phyloP scores from a whole-genome alignment of 345 rosid genomes.

The Firmiana major region DNA sequence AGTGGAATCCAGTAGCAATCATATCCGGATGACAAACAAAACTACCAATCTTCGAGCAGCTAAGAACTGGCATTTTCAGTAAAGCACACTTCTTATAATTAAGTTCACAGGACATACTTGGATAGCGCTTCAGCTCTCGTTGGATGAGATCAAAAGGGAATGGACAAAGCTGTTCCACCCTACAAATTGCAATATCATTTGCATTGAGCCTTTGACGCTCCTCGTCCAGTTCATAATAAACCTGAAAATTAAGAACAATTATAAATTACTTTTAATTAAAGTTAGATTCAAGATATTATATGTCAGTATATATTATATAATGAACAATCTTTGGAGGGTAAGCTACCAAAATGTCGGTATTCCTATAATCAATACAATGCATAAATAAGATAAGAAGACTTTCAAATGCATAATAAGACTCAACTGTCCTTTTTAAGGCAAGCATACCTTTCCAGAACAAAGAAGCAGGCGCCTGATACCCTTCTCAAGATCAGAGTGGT shows the following conservation, averaged over 20 bases:
- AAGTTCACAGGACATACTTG: slow-evolving; percentile 37
- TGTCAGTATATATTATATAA: neutral
- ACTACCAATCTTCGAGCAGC: neutral
- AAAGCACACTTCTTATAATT: neutral
- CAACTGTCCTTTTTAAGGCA: too few relatives aligned
- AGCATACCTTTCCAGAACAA: slow-evolving; percentile 87
- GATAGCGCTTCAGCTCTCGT: slow-evolving; percentile 69
- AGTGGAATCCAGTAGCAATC: neutral
- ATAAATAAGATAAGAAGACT: neutral
- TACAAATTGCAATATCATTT: slow-evolving; percentile 66
- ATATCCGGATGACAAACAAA: neutral
- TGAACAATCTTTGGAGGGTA: neutral
- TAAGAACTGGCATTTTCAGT: neutral
- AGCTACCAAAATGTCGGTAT: too few relatives aligned
- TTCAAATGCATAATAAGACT: neutral
- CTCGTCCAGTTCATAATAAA: slow-evolving; percentile 70
- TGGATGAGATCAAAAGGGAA: slow-evolving; percentile 74
- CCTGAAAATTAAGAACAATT: slow-evolving; percentile 18
- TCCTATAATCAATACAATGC: too few relatives aligned
- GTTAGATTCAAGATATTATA: neutral
- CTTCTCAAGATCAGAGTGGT: slow-evolving; percentile 70
- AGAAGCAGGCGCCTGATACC: slow-evolving; percentile 77
- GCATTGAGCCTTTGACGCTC: slow-evolving; percentile 43
- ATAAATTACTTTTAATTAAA: neutral
- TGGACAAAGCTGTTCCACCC: slow-evolving; percentile 77